These are phyloP conservation scores for Aspergillus ochraceoroseus DNA, from an alignment of 2,329 filamentous ascomycete species.

Conservation along the genomic window DNA sequence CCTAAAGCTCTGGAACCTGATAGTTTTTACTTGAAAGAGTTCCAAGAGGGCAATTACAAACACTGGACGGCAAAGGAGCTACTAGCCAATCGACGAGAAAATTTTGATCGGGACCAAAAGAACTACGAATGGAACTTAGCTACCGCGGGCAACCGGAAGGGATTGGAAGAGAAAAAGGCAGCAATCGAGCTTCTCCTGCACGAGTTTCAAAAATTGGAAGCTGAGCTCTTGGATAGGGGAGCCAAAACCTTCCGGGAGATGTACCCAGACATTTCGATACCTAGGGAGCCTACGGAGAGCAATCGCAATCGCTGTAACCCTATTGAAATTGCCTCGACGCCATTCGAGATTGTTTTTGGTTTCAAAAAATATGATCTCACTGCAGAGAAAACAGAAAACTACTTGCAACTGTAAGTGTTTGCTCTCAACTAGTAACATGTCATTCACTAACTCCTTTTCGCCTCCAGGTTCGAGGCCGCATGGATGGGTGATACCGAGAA, in stretches of 20 bases:
- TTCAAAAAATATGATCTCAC: conserved; percentile 52
- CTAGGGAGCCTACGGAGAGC: too few species aligned
- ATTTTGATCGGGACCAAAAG: conserved; percentile 37
- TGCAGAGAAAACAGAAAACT: conserved; percentile 53
- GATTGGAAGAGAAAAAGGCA: conserved; percentile 50
- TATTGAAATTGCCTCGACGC: conserved; percentile 23
- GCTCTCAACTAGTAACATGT: conserved; percentile 26
- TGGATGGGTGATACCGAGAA: conserved; percentile 64
- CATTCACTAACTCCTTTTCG: neutral
- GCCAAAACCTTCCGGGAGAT: conserved; percentile 65
- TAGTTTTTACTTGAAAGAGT: conserved; percentile 47
- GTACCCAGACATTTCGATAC: conserved; percentile 50
- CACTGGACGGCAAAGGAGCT: conserved; percentile 49
- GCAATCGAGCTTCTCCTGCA: conserved; percentile 51
- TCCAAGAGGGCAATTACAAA: conserved; percentile 56
- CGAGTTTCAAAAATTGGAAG: conserved; percentile 54
- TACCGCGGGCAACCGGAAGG: conserved; percentile 16
- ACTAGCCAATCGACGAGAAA: conserved; percentile 32
- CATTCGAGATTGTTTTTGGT: conserved; percentile 49
- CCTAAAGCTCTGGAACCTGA: conserved; percentile 35
- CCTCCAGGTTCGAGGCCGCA: conserved; percentile 56
- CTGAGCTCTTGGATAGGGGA: conserved; percentile 51
- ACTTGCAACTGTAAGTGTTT: conserved; percentile 56
- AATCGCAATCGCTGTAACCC: too few species aligned
- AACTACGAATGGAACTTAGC: conserved; percentile 20